Evolutionary conservation across 1,284 basidiomycete genomes (phyloP).

Genomic region (Trichosporon sp.): DNA sequence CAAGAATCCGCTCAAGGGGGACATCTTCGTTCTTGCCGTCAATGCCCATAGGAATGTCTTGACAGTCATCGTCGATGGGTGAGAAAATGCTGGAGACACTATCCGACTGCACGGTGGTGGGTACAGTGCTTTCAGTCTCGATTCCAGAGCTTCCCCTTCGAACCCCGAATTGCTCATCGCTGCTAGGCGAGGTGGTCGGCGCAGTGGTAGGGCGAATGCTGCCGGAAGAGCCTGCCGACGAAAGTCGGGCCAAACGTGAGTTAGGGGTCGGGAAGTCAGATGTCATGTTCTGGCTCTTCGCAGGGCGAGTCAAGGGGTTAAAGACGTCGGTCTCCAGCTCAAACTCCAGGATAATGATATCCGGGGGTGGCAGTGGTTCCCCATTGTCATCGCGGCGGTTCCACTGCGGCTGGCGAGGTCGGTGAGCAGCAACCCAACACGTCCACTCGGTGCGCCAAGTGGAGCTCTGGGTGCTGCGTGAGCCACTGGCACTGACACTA

Average conservation of each 20-base stretch:
- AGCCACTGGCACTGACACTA: neutral
- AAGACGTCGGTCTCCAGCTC: constrained; percentile 69
- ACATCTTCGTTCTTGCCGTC: constrained; percentile 48
- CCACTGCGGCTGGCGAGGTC: constrained; percentile 50
- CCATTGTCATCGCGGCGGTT: constrained; percentile 32
- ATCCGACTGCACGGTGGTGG: neutral
- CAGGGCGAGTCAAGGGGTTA: constrained; percentile 62
- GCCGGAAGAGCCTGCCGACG: neutral
- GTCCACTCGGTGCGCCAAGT: constrained; percentile 60
- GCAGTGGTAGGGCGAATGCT: neutral
- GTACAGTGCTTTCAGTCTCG: neutral
- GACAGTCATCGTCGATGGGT: neutral
- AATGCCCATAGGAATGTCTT: constrained; percentile 30
- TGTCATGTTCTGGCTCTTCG: neutral
- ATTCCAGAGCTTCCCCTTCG: neutral
- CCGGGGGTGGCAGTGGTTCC: constrained; percentile 26
- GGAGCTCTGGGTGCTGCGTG: neutral
- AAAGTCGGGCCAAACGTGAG: neutral
- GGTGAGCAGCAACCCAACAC: constrained; percentile 78
- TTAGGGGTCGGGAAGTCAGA: neutral
- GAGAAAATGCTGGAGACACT: neutral
- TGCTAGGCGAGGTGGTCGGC: neutral
- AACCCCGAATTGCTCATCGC: neutral
- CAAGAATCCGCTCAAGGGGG: constrained; percentile 61
- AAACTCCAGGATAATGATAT: constrained; percentile 70